phyloP scores from a whole-genome alignment of 176 grass and related monocot genomes.

The Secale cereale region DNA sequence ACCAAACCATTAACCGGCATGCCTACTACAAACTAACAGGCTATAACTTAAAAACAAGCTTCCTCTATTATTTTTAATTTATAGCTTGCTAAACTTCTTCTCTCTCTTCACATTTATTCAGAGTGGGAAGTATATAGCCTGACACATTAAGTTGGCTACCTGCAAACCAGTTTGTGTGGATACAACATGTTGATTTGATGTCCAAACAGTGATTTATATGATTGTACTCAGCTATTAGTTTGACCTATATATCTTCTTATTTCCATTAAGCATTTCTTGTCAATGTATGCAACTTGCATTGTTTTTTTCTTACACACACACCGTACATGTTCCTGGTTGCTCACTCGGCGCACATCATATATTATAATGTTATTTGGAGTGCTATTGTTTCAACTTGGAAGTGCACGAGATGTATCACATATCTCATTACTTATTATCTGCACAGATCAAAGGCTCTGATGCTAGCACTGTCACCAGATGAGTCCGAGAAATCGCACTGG shows the following conservation, averaged over 20 bases:
- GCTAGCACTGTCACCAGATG: background rate
- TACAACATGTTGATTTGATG: background rate
- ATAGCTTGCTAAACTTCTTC: background rate
- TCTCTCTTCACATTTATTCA: background rate
- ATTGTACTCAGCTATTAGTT: background rate
- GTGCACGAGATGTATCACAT: background rate
- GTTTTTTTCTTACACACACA: background rate
- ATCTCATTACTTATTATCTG: background rate
- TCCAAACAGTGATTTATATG: background rate
- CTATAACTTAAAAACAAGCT: too few species aligned
- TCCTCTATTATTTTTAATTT: too few species aligned
- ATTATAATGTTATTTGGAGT: background rate
- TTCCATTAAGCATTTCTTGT: background rate
- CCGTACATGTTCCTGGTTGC: background rate
- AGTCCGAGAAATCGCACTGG: background rate
- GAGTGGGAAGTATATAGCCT: background rate
- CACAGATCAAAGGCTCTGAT: background rate
- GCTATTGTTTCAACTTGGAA: background rate
- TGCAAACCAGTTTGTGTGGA: background rate
- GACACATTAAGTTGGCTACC: background rate
- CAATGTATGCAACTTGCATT: background rate
- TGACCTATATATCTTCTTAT: background rate
- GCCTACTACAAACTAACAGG: too few species aligned
- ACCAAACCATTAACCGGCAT: too few species aligned
- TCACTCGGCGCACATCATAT: background rate